A percentile compares a stretch with the other conserved stretches of the same genome.
Conservation (phyloP, 1,284 basidiomycete genomes). For the Singerocomus inundabilis region DNA sequence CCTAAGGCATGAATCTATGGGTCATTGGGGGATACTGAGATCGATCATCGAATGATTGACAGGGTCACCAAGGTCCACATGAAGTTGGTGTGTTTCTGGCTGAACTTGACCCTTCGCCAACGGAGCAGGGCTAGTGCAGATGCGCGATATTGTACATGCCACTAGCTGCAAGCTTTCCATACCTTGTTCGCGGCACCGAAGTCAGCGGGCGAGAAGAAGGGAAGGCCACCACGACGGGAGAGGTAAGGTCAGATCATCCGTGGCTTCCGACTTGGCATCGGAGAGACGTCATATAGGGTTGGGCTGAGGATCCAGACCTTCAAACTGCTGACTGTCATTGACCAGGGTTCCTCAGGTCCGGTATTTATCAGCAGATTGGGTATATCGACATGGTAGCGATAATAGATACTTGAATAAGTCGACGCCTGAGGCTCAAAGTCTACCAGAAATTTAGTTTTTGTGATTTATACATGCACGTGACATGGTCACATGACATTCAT, state of each 20-base stretch:
- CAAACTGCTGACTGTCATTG: not conserved
- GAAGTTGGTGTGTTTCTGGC: not conserved
- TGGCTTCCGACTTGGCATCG: no score
- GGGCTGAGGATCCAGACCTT: not conserved
- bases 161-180: no score
- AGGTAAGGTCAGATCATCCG: no score
- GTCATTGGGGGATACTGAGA: not conserved
- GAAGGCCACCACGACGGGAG: no score
- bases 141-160: not conserved
- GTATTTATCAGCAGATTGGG: not conserved
- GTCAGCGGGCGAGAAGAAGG: no score
- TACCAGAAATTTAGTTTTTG: no score
- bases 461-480: slow-evolving; percentile 10
- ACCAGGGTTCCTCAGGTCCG: not conserved
- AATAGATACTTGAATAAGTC: not conserved
- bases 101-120: not conserved
- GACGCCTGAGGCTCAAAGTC: not conserved
- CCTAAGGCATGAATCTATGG: not conserved
- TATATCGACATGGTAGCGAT: not conserved
- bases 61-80: not conserved
- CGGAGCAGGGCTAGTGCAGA: not conserved
- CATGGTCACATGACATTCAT: slow-evolving; percentile 12
- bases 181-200: no score
- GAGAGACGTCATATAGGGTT: no score
- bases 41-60: not conserved